A percentile compares a stretch with the other conserved stretches of the same genome.
These are phyloP conservation scores for Acidomyces sp. DNA, from an alignment of 495 filamentous ascomycete genomes.

Conservation along the genomic window DNA sequence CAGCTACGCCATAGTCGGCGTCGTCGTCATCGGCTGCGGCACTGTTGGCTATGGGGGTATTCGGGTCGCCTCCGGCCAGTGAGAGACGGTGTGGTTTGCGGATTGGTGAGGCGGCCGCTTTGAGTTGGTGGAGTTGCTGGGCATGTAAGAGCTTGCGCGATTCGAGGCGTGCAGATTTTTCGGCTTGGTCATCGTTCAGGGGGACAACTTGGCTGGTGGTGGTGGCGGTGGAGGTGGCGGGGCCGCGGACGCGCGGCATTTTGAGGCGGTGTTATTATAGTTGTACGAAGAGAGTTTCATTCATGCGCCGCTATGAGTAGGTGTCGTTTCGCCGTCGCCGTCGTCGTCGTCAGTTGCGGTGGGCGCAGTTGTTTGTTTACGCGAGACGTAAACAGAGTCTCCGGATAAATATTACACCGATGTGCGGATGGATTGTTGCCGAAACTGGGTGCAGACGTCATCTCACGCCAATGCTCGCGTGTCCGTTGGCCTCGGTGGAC, in stretches of 20 bases:
- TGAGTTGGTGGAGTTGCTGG: conserved; percentile 81
- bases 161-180: conserved; percentile 80
- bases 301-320: too few relatives aligned
- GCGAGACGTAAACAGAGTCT: too few relatives aligned
- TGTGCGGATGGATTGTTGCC: too few relatives aligned
- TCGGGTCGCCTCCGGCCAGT: conserved; percentile 50
- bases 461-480: too few relatives aligned
- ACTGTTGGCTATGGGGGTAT: too few relatives aligned
- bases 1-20: conserved; percentile 40
- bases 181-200: conserved; percentile 85
- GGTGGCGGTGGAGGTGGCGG: conserved; percentile 10
- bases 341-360: too few relatives aligned
- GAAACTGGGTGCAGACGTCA: too few relatives aligned
- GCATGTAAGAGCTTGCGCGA: conserved; percentile 80
- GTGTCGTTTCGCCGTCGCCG: too few relatives aligned
- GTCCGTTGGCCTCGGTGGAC: too few relatives aligned
- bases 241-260: conserved; percentile 23
- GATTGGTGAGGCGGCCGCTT: conserved; percentile 77
- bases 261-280: not conserved
- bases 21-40: conserved; percentile 53
- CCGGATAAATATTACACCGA: too few relatives aligned
- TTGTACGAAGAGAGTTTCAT: too few relatives aligned
- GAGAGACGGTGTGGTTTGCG: conserved; percentile 53
- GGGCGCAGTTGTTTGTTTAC: too few relatives aligned
- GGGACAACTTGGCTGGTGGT: conserved; percentile 30